phyloP scores from a whole-genome alignment of 768 basidiomycete genomes.

The Gloeopeniophorella convolvens region DNA sequence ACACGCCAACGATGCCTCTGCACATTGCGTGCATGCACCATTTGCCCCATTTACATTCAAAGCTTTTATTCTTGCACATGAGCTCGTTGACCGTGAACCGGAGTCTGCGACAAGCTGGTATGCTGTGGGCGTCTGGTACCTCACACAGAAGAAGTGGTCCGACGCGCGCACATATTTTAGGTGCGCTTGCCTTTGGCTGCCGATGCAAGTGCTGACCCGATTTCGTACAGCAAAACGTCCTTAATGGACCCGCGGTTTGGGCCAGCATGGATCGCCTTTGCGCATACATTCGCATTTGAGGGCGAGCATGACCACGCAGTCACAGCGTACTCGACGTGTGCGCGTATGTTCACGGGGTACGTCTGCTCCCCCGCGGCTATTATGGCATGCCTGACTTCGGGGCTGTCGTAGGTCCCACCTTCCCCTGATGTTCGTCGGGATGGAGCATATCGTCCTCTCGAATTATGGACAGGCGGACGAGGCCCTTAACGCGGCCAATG shows the following conservation, averaged over 20 bases:
- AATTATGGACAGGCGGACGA: constrained; percentile 81
- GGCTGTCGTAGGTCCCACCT: constrained; percentile 76
- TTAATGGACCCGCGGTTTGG: constrained; percentile 95
- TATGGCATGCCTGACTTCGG: background rate
- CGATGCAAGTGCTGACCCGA: constrained; percentile 1
- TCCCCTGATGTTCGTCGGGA: constrained; percentile 92
- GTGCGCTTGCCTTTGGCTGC: constrained; percentile 35
- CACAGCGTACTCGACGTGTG: constrained; percentile 95
- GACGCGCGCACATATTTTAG: constrained; percentile 95
- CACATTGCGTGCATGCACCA: constrained; percentile 99
- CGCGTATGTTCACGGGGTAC: constrained; percentile 90
- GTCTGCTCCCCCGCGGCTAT: constrained; percentile 22
- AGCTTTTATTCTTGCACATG: constrained; percentile 91
- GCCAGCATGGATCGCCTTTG: constrained; percentile 97
- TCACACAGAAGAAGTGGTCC: constrained; percentile 77
- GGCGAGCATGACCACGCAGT: constrained; percentile 99
- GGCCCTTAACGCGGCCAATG: constrained; percentile 73
- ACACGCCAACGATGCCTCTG: constrained; percentile 84
- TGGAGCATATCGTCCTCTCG: constrained; percentile 93
- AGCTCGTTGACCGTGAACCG: constrained; percentile 91
- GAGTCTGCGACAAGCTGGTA: constrained; percentile 96
- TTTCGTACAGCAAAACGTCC: constrained; percentile 72
- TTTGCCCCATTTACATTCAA: constrained; percentile 82
- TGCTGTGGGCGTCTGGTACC: constrained; percentile 96
- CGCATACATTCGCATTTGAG: constrained; percentile 93